These are phyloP conservation scores for Sugiyamaella floridensis DNA, from an alignment of 805 yeast species.

Conservation along the genomic window DNA sequence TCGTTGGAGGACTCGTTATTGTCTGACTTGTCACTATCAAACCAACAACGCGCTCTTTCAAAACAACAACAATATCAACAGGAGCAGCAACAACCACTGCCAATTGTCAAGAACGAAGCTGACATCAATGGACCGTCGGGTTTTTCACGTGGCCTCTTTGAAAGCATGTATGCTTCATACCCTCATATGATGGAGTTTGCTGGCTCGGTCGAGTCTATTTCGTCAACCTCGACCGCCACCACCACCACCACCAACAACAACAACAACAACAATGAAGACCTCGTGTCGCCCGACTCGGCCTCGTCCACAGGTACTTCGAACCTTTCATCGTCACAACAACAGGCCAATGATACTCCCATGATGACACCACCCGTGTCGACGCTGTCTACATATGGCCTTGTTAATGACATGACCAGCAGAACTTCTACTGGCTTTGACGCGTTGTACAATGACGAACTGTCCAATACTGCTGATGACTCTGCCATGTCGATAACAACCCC, in stretches of 20 bases:
- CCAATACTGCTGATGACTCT: not conserved
- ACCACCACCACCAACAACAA: too few relatives aligned
- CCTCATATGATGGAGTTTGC: not conserved
- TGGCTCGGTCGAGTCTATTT: not conserved
- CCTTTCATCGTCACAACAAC: not conserved
- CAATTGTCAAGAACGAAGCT: not conserved
- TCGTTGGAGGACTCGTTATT: too few relatives aligned
- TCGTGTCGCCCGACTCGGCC: not conserved
- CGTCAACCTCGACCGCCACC: too few relatives aligned
- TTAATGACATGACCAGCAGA: not conserved
- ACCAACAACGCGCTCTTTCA: too few relatives aligned
- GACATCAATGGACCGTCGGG: not conserved
- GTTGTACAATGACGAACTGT: not conserved
- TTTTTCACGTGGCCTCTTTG: not conserved
- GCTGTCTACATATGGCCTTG: not conserved
- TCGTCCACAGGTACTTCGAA: not conserved
- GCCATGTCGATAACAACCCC: not conserved
- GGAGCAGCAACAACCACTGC: not conserved
- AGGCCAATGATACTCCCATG: conserved; percentile 5
- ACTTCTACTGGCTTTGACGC: not conserved
- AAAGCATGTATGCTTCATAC: not conserved
- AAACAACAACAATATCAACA: too few relatives aligned
- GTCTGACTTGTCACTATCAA: too few relatives aligned
- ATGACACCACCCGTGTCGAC: conserved; percentile 6
- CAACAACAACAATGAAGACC: not conserved